These are phyloP conservation scores for Thuidium tamariscinum DNA, from an alignment of 225 moss, liverwort and hornwort species.

Conservation along the genomic window DNA sequence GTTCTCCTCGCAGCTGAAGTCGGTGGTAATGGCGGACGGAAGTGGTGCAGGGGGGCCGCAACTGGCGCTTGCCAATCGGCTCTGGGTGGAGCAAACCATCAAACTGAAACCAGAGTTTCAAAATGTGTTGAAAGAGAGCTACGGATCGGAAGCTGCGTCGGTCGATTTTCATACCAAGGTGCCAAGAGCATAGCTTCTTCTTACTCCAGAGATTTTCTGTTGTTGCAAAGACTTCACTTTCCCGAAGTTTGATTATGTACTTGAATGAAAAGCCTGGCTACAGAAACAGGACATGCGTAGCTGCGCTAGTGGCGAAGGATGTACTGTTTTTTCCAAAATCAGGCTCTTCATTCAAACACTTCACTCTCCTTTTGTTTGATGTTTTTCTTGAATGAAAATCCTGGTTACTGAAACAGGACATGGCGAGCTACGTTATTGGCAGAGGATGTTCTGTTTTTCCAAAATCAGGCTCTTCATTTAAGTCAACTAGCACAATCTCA, in stretches of 20 bases:
- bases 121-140: constrained; percentile 35
- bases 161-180: constrained; percentile 49
- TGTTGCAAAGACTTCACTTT: background rate
- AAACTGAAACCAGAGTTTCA: constrained; percentile 34
- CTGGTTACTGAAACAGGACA: background rate
- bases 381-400: no score
- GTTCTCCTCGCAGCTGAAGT: constrained; percentile 36
- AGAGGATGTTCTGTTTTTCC: background rate
- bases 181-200: background rate
- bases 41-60: constrained; percentile 37
- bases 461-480: background rate
- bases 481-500: background rate
- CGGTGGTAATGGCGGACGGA: constrained; percentile 36
- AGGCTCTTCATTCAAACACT: background rate
- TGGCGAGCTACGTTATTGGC: background rate
- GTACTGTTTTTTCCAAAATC: background rate
- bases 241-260: background rate
- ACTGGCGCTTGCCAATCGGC: constrained; percentile 33
- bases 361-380: background rate
- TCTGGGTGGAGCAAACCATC: constrained; percentile 45
- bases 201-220: background rate
- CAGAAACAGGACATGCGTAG: background rate
- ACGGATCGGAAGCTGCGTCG: constrained; percentile 35
- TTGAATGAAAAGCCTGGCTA: background rate
- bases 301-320: background rate